These are phyloP conservation scores for Balansia obtecta DNA, from an alignment of 2,329 filamentous ascomycete genomes.

Conservation along the genomic window DNA sequence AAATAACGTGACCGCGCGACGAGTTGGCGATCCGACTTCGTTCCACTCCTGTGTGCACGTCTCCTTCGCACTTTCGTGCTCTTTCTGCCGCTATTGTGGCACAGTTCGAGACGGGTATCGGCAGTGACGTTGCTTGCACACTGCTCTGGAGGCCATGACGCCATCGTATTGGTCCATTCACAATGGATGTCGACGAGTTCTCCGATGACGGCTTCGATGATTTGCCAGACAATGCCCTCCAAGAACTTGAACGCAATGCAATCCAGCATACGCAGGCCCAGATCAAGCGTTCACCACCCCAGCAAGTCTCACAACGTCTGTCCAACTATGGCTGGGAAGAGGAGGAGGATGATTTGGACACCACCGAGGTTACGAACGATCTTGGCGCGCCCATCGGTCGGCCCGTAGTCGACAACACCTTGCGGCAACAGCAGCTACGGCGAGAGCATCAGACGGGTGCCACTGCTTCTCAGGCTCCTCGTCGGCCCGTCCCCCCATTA, in stretches of 20 bases:
- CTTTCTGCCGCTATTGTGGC: background rate
- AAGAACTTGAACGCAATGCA: conserved; percentile 52
- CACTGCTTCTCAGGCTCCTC: conserved; percentile 12
- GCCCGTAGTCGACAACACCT: conserved; percentile 23
- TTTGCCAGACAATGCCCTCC: conserved; percentile 42
- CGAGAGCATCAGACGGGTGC: conserved; percentile 13
- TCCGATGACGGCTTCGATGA: conserved; percentile 52
- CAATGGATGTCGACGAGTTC: conserved; percentile 41
- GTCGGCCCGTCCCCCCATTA: conserved; percentile 18
- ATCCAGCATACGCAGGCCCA: conserved; percentile 45
- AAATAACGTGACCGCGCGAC: conserved; percentile 9
- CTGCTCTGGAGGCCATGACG: conserved; percentile 7
- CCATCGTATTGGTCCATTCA: conserved; percentile 8
- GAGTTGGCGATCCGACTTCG: conserved; percentile 1
- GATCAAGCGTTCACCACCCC: conserved; percentile 10
- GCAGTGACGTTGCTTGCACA: background rate
- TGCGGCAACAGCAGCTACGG: conserved; percentile 20
- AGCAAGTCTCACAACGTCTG: conserved; percentile 13
- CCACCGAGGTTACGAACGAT: conserved; percentile 41
- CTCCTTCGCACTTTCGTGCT: background rate
- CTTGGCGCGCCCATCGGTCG: conserved; percentile 26
- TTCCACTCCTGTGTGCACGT: background rate
- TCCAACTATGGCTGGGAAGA: conserved; percentile 34
- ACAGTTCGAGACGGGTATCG: background rate
- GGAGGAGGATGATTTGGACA: conserved; percentile 46